phyloP scores from a whole-genome alignment of 208 protist genomes.

The Trypanosoma rangeli region DNA sequence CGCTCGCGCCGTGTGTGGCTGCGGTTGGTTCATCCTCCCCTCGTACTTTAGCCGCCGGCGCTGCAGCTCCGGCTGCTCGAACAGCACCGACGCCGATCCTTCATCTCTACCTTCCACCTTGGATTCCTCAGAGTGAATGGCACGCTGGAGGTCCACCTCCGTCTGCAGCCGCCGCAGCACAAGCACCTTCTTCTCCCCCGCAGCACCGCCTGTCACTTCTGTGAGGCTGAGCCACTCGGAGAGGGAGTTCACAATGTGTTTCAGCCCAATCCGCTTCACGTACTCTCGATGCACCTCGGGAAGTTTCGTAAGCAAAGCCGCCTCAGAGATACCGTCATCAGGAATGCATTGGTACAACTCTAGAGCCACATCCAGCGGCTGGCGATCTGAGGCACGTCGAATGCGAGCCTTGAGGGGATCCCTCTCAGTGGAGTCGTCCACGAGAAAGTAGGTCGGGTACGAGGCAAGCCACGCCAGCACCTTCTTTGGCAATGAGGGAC shows the following conservation, averaged over 20 bases:
- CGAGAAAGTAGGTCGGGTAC: conserved; percentile 60
- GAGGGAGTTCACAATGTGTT: conserved; percentile 36
- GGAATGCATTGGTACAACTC: conserved; percentile 55
- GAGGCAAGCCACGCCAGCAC: conserved; percentile 60
- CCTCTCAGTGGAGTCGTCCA: conserved; percentile 49
- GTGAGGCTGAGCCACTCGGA: conserved; percentile 60
- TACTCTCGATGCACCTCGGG: conserved; percentile 31
- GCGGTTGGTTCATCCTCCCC: conserved; percentile 23
- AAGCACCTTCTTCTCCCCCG: background rate
- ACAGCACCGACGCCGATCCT: background rate
- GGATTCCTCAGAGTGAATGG: conserved; percentile 33
- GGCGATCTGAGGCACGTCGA: conserved; percentile 54
- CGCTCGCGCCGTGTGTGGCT: background rate
- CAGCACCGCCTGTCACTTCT: conserved; percentile 4
- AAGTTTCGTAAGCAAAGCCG: conserved; percentile 37
- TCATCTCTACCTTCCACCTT: conserved; percentile 7
- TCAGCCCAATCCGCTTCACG: conserved; percentile 42
- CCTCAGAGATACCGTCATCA: conserved; percentile 29
- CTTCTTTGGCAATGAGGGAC: conserved; percentile 41
- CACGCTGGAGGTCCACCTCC: conserved; percentile 41
- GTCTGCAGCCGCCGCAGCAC: conserved; percentile 28
- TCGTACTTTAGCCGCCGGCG: conserved; percentile 31
- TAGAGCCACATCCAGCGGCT: conserved; percentile 63
- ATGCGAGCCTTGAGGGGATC: conserved; percentile 51
- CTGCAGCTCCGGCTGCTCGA: conserved; percentile 15